Evolutionary conservation across 1,284 basidiomycete species (phyloP).

Genomic region (Anthracocystis panici-leucophaei): DNA sequence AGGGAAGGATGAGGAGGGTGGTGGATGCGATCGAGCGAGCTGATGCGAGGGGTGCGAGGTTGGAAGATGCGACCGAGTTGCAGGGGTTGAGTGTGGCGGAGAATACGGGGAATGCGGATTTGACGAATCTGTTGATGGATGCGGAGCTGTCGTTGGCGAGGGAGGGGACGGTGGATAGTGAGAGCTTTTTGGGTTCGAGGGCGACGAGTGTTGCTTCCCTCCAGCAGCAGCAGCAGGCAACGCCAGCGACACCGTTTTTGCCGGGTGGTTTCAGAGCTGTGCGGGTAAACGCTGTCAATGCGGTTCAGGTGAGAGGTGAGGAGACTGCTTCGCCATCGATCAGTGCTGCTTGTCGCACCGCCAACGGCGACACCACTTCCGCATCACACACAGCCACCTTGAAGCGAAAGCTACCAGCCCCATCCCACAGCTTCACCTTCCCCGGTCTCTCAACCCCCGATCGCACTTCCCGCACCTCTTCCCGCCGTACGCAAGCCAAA

Average conservation of each 20-base stretch:
- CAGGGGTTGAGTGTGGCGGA: not conserved
- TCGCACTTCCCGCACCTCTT: not conserved
- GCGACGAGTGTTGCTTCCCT: conserved; percentile 20
- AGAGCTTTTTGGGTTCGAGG: conserved; percentile 27
- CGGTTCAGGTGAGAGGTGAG: not conserved
- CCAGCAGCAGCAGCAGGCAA: not conserved
- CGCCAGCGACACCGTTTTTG: conserved; percentile 42
- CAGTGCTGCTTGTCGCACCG: conserved; percentile 7
- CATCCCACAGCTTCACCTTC: conserved; percentile 13
- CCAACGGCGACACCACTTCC: conserved; percentile 7
- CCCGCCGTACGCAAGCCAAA: conserved; percentile 1
- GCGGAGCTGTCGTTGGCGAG: conserved; percentile 39
- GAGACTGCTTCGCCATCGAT: conserved; percentile 12
- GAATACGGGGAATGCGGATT: conserved; percentile 11
- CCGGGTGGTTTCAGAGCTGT: conserved; percentile 41
- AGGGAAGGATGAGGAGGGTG: conserved; percentile 29
- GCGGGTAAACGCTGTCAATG: not conserved
- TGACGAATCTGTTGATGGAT: conserved; percentile 47
- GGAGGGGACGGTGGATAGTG: conserved; percentile 24
- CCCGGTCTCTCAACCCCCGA: conserved; percentile 15
- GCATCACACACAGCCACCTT: conserved; percentile 7
- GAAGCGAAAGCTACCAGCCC: conserved; percentile 6
- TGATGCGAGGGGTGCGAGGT: conserved; percentile 5
- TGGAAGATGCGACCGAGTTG: conserved; percentile 14
- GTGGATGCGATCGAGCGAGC: conserved; percentile 37